Base-by-base conservation (phyloP, 1,284 basidiomycete genomes). In the Rhizoctonia solani region DNA sequence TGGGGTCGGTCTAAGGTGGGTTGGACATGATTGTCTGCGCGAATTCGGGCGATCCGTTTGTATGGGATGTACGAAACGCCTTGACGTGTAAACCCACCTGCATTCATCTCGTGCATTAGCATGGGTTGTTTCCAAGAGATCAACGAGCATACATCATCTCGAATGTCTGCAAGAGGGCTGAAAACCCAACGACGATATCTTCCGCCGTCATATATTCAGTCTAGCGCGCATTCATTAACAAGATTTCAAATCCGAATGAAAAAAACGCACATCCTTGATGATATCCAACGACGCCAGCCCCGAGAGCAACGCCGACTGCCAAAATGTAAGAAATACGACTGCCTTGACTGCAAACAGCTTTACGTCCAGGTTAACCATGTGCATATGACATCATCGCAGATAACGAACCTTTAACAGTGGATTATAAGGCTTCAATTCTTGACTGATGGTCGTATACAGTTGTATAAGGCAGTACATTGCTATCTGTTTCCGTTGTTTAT, bases 401-500 rank as follows among this genome's bases (percentile, higher is more conserved):
- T n/a, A n/a, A n/a, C n/a, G n/a, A n/a, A 65, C 59, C 73, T 91
- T 91, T 46, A 92, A 77, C 16, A 92, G 75, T 1, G 89, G 89
- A 50, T 81, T 81, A 68, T 87, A 84, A 0, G 83, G 84, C 13
- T 82, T 79, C 32, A 93, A 79, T 54, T 85, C 78, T 19, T 77
- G 76, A 3, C 85, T 76, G 9, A 92, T 81, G 0, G 84, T 78
- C 19, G 90, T 72, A 73, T 90, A 92, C 21, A 92, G 77, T 74
- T 91, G 89, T n/a, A 92, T 78, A 56, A 92, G 77, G 73, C 87
- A 90, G 75, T 90, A 92, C 88, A 92, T 91, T 42, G 89, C 88
- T 41, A 91, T 59, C 65, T 66, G 50, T n/a, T 44, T 59, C 5
- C 21, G 11, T 74, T 21, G 44, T 19, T 46, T 27, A 25, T 39